Conservation (phyloP, 1,284 basidiomycete species). For the Sporisorium reilianum region DNA sequence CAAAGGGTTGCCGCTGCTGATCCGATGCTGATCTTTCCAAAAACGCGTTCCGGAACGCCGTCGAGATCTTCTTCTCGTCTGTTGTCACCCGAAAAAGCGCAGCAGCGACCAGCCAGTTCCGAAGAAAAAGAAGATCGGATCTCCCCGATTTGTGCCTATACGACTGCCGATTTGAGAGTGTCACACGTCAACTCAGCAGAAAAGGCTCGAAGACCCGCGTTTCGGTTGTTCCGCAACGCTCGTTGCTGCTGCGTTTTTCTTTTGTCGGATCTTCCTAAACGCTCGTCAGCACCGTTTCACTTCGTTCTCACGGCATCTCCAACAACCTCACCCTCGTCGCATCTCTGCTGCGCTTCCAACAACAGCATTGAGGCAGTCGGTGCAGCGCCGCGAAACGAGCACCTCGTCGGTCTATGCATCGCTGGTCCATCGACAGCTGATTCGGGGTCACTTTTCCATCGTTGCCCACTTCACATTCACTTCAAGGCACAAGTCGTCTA, state of each 20-base stretch:
- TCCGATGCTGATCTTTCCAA: background rate
- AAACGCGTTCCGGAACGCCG: background rate
- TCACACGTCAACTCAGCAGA: slow-evolving; percentile 1
- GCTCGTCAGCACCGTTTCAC: background rate
- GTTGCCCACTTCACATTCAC: background rate
- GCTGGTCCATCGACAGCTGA: slow-evolving; percentile 6
- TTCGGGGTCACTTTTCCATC: background rate
- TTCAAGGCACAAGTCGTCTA: background rate
- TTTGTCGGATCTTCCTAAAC: slow-evolving; percentile 13
- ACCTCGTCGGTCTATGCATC: slow-evolving; percentile 14
- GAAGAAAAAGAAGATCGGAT: background rate
- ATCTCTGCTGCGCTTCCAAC: background rate
- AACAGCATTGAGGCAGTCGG: background rate
- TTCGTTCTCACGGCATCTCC: background rate
- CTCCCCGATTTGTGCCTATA: background rate
- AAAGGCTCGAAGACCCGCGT: background rate
- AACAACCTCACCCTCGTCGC: background rate
- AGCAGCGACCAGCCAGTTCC: too few relatives aligned
- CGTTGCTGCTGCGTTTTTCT: background rate
- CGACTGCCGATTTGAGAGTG: background rate
- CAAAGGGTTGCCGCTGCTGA: background rate
- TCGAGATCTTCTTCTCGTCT: slow-evolving; percentile 6
- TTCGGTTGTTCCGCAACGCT: background rate
- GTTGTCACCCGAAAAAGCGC: background rate
- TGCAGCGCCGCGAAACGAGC: slow-evolving; percentile 4